A percentile compares a stretch with the other conserved stretches of the same genome.
phyloP scores from a whole-genome alignment of 495 filamentous ascomycete genomes.

The Sphaerosporella brunnea region DNA sequence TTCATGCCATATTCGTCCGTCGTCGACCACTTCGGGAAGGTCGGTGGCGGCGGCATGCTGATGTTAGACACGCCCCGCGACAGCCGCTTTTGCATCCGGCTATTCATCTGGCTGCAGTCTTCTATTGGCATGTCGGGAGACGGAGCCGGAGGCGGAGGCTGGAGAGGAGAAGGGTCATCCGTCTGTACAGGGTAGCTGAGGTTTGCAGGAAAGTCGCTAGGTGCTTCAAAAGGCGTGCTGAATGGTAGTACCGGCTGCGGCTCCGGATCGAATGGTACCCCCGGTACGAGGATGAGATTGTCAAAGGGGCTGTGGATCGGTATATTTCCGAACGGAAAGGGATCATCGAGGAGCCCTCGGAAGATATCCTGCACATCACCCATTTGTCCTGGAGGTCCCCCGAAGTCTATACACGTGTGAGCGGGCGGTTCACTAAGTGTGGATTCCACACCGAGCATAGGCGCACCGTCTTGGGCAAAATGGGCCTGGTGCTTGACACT shows the following conservation, averaged over 20 bases:
- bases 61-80: conserved; percentile 1
- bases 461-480: background rate
- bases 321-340: conserved; percentile 17
- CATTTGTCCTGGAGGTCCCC: background rate
- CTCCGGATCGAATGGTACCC: conserved; percentile 7
- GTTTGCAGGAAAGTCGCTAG: background rate
- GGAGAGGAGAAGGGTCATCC: too few relatives aligned
- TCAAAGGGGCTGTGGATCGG: conserved; percentile 19
- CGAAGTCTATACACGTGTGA: background rate
- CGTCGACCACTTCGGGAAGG: conserved; percentile 1
- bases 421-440: background rate
- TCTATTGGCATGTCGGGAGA: background rate
- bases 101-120: background rate
- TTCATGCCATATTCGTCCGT: background rate
- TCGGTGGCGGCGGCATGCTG: background rate
- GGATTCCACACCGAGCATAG: background rate
- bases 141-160: background rate
- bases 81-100: background rate
- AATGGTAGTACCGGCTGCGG: background rate
- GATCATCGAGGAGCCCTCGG: conserved; percentile 12
- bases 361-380: conserved; percentile 17
- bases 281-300: conserved; percentile 16
- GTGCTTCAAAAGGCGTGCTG: background rate
- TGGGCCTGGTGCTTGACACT: background rate
- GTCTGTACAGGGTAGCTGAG: background rate